phyloP scores from a whole-genome alignment of 2,329 filamentous ascomycete genomes.

The Blastomyces parvus region DNA sequence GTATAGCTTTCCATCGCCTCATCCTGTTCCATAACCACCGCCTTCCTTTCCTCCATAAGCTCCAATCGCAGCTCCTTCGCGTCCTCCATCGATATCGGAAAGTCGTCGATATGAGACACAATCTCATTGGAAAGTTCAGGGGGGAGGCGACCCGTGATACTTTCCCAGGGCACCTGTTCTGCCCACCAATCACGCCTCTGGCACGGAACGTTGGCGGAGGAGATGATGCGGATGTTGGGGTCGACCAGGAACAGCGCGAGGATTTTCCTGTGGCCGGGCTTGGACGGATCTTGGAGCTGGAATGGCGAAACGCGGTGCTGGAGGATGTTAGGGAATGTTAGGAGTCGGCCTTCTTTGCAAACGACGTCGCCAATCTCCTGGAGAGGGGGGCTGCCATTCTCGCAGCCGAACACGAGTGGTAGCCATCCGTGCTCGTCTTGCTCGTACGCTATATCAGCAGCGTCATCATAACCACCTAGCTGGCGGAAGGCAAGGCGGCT shows the following conservation, averaged over 20 bases:
- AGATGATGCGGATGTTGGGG: constrained; percentile 15
- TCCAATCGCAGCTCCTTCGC: constrained; percentile 13
- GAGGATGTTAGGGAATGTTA: constrained; percentile 18
- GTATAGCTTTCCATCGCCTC: neutral
- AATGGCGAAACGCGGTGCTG: constrained; percentile 15
- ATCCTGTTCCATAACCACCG: neutral
- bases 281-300: constrained; percentile 12
- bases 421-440: constrained; percentile 16
- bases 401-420: constrained; percentile 11
- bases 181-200: constrained; percentile 16
- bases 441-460: constrained; percentile 26
- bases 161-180: constrained; percentile 6
- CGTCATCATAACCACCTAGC: constrained; percentile 22
- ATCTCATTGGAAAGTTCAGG: constrained; percentile 10
- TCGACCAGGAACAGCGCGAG: constrained; percentile 16
- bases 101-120: constrained; percentile 4
- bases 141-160: constrained; percentile 7
- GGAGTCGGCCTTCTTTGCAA: constrained; percentile 16
- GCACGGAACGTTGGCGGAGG: constrained; percentile 14
- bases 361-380: constrained; percentile 15
- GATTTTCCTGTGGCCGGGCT: constrained; percentile 16
- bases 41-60: constrained; percentile 16
- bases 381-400: constrained; percentile 4
- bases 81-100: constrained; percentile 13
- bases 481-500: constrained; percentile 45